phyloP scores from a whole-genome alignment of 345 rosid species.

The Eucalyptus lansdowneana region DNA sequence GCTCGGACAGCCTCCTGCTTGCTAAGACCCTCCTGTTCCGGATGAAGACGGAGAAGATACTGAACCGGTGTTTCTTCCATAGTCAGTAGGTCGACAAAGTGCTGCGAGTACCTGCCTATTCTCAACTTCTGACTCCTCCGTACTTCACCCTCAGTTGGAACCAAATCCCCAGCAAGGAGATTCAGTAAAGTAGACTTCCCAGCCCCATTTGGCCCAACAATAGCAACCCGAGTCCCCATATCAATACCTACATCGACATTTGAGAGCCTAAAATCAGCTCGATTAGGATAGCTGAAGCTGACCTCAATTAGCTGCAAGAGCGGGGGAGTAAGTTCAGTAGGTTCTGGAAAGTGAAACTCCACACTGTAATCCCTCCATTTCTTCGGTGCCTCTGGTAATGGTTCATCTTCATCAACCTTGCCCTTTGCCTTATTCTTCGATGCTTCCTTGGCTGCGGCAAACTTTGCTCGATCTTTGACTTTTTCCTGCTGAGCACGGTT shows the following conservation, averaged over 20 bases:
- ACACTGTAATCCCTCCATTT: conserved; percentile 93
- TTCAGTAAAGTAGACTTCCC: conserved; percentile 88
- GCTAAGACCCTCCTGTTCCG: conserved; percentile 91
- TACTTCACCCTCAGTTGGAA: conserved; percentile 73
- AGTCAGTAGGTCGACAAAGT: conserved; percentile 80
- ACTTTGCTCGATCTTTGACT: conserved; percentile 79
- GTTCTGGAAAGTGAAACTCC: conserved; percentile 94
- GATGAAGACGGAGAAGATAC: conserved; percentile 91
- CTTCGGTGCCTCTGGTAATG: conserved; percentile 59
- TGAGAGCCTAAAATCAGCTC: conserved; percentile 69
- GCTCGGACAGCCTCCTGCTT: conserved; percentile 96
- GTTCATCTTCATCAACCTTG: conserved; percentile 68
- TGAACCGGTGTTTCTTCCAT: conserved; percentile 94
- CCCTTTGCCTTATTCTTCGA: conserved; percentile 69
- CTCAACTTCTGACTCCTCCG: conserved; percentile 85
- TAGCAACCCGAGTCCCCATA: conserved; percentile 95
- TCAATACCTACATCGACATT: conserved; percentile 93
- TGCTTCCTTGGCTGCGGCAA: conserved; percentile 61
- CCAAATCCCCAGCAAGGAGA: conserved; percentile 88
- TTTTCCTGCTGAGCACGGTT: conserved; percentile 76
- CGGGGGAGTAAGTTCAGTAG: conserved; percentile 91
- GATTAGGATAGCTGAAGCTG: conserved; percentile 77
- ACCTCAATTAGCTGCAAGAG: conserved; percentile 83
- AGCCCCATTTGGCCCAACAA: conserved; percentile 95
- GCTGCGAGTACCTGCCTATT: conserved; percentile 94